Evolutionary conservation across 2,329 filamentous ascomycete genomes (phyloP), one percentile per base, ranked within the genome.

Genomic region (Aspergillus ochraceoroseus): DNA sequence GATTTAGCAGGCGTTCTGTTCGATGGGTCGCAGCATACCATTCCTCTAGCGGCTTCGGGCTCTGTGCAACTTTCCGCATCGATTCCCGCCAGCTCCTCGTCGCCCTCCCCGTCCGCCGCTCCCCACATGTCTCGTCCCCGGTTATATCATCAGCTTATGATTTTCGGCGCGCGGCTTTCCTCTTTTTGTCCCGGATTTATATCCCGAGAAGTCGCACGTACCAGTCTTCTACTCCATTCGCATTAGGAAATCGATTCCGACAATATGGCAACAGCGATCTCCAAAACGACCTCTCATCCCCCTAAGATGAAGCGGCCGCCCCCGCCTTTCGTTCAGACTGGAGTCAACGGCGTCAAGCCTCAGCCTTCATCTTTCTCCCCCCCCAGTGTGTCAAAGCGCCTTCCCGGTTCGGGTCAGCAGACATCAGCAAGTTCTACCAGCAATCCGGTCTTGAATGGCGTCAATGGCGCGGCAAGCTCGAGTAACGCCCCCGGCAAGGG

Each of bases 261-360:
- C 52, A 59, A 39, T 34, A 70, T 70, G 68, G 66, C 67, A 38
- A 70, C 67, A 33, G 65, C 65, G 37, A 59, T 70, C 32, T 67
- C 67, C 28, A 68, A 68, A 54, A 63, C 63, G 33, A 57, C 62
- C 41, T 61, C 68, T 34, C 62, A 69, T 52, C 60, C 69, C 44
- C 58, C 63, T 51, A 87, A 87, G 66, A 74, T 78, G 49, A 87
- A 87, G 67, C 80, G 82, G 23, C 80, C 80, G 46, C 70, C 76
- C 37, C 79, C 80, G 25, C 74, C 81, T 32, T 75, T 79, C 30
- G 77, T 83, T 42, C 81, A 83, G 60, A 76, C 79, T 34, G 64
- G 66, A 43, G 53, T 64, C 45, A 85, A 84, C 63, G 79, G 80
- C 22, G 66, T 70, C 44, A 69, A 70, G 49, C 65, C 77, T 15